These are phyloP conservation scores for Penicillium oxalicum DNA, from an alignment of 2,329 filamentous ascomycete genomes.

Conservation along the genomic window DNA sequence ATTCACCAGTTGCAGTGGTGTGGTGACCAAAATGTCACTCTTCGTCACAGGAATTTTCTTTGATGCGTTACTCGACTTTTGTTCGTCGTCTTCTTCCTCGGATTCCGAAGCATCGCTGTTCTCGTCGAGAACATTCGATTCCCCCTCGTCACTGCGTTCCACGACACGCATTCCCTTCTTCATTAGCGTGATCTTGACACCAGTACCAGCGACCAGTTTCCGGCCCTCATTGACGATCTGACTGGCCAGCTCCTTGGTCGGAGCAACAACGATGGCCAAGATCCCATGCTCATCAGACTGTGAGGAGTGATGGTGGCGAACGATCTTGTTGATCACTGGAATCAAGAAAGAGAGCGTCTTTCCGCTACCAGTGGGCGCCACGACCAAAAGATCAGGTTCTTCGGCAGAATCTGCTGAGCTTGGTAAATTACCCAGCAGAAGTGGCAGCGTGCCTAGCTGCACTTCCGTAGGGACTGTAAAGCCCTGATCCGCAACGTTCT, in stretches of 20 bases:
- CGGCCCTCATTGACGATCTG: constrained; percentile 78
- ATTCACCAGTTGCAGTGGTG: constrained; percentile 71
- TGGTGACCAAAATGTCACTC: constrained; percentile 73
- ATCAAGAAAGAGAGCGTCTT: constrained; percentile 94
- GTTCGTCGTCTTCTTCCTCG: constrained; percentile 27
- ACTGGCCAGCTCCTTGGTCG: constrained; percentile 73
- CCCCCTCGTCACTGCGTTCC: constrained; percentile 39
- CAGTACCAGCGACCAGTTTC: constrained; percentile 71
- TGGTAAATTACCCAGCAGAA: constrained; percentile 56
- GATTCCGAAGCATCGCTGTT: constrained; percentile 37
- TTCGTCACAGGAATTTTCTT: constrained; percentile 54
- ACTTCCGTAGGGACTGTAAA: constrained; percentile 89
- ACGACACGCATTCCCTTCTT: constrained; percentile 73
- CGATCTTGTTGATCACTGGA: constrained; percentile 71
- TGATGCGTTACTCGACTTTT: constrained; percentile 22
- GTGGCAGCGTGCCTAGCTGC: constrained; percentile 76
- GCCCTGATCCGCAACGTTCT: constrained; percentile 77
- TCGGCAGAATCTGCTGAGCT: constrained; percentile 31
- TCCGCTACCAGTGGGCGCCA: constrained; percentile 92
- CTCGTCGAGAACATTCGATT: constrained; percentile 37
- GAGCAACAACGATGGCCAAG: constrained; percentile 66
- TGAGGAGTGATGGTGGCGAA: constrained; percentile 48
- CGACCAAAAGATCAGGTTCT: constrained; percentile 70
- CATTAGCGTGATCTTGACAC: constrained; percentile 74
- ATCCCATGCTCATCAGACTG: constrained; percentile 53